Evolutionary conservation across 495 filamentous ascomycete genomes (phyloP).

Genomic region (Trichoderma orchidacearum): DNA sequence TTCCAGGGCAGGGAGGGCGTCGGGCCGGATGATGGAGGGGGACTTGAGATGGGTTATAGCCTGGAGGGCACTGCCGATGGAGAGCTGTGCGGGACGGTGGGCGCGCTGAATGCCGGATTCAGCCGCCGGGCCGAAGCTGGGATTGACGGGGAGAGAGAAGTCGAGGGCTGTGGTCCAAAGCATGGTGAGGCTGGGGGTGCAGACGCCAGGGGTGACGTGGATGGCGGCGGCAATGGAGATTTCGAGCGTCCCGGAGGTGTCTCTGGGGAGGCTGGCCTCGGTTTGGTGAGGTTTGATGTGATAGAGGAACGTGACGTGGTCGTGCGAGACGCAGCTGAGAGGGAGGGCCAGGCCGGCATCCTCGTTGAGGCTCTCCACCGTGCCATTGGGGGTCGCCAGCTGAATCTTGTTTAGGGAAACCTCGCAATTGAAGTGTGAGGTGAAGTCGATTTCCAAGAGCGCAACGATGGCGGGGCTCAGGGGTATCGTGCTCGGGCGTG

Average conservation of each 20-base stretch:
- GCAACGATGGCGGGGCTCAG: constrained; percentile 59
- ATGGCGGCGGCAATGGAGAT: constrained; percentile 57
- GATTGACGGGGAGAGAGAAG: constrained; percentile 56
- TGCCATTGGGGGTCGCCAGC: constrained; percentile 52
- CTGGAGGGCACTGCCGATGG: constrained; percentile 28
- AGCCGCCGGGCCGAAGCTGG: constrained; percentile 35
- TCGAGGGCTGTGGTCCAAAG: constrained; percentile 73
- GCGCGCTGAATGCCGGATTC: constrained; percentile 48
- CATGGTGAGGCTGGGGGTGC: constrained; percentile 62
- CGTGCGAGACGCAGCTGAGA: constrained; percentile 58
- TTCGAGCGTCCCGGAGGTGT: constrained; percentile 31
- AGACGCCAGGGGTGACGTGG: constrained; percentile 40
- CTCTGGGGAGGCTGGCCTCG: constrained; percentile 35
- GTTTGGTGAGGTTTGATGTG: constrained; percentile 54
- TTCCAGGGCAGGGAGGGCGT: constrained; percentile 39
- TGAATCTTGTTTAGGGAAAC: constrained; percentile 53
- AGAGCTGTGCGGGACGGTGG: constrained; percentile 49
- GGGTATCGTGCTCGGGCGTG: constrained; percentile 50
- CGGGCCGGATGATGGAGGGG: constrained; percentile 33
- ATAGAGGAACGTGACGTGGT: constrained; percentile 78
- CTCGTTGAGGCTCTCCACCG: constrained; percentile 49
- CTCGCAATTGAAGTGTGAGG: constrained; percentile 63
- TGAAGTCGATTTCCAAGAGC: constrained; percentile 78
- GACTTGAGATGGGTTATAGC: constrained; percentile 30
- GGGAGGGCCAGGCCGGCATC: constrained; percentile 46